Conservation (phyloP, 208 protist genomes). For the Tritrichomonas musculus region DNA sequence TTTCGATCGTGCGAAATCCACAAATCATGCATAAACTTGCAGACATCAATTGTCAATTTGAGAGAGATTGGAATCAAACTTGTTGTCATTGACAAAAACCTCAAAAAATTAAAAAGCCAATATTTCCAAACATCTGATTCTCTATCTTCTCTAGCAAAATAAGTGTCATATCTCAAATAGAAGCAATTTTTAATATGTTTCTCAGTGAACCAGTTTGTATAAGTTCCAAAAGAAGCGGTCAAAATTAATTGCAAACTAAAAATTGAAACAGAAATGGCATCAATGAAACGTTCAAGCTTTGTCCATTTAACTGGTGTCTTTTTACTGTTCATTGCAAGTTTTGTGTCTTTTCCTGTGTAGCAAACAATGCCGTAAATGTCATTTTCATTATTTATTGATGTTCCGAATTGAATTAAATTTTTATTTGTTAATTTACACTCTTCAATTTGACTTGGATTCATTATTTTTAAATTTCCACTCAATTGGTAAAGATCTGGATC, state of each 20-base stretch:
- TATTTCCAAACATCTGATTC: neutral
- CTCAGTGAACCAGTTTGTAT: conserved; percentile 44
- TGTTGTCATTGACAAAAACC: conserved; percentile 39
- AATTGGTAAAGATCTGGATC: neutral
- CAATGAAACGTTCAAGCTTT: neutral
- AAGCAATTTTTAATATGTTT: conserved; percentile 51
- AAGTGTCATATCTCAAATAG: conserved; percentile 50
- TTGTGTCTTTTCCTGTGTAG: conserved; percentile 29
- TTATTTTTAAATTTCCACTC: neutral
- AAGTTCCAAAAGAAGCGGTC: neutral
- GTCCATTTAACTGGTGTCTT: neutral
- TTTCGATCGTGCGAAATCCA: neutral
- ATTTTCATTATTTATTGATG: neutral
- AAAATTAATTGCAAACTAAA: neutral
- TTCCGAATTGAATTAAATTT: neutral
- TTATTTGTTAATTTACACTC: neutral
- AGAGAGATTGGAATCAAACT: conserved; percentile 46
- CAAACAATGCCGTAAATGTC: neutral
- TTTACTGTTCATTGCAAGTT: conserved; percentile 12
- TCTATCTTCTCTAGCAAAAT: neutral
- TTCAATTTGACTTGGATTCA: too few species aligned
- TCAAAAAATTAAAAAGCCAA: neutral
- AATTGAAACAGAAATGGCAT: neutral
- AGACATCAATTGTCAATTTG: conserved; percentile 46
- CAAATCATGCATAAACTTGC: neutral